phyloP scores from a whole-genome alignment of 352 stramenopile genomes.

The Globisporangium cylindrosporum region DNA sequence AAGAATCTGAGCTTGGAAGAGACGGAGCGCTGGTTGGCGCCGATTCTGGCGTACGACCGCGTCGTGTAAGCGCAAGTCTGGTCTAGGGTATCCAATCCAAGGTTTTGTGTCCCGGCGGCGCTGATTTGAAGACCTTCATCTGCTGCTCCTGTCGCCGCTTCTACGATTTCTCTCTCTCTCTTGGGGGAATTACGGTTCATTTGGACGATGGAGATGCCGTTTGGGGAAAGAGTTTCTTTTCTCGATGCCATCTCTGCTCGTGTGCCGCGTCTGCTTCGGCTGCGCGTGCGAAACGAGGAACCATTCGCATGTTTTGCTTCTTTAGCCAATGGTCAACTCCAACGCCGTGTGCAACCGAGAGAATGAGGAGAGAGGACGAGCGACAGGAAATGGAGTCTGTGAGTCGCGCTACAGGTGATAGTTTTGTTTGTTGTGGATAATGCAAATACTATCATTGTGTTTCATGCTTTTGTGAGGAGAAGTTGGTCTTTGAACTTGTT shows the following conservation, averaged over 20 bases:
- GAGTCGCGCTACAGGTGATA: slow-evolving; percentile 1
- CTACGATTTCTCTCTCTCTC: slow-evolving; percentile 49
- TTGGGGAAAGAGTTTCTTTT: slow-evolving; percentile 3
- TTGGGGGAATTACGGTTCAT: slow-evolving; percentile 2
- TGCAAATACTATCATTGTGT: slow-evolving; percentile 2
- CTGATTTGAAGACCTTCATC: not conserved
- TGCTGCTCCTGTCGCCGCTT: not conserved
- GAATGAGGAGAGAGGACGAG: slow-evolving; percentile 4
- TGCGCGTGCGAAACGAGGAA: slow-evolving; percentile 7
- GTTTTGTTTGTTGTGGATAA: not conserved
- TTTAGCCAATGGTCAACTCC: slow-evolving; percentile 21
- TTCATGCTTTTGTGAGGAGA: not conserved
- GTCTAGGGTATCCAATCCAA: not conserved
- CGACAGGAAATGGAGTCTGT: not conserved
- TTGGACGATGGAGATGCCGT: slow-evolving; percentile 16
- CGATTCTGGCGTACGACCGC: slow-evolving; percentile 95
- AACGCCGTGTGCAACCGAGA: not conserved
- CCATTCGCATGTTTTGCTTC: slow-evolving; percentile 22
- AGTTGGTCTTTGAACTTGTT: not conserved
- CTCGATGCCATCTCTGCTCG: slow-evolving; percentile 18
- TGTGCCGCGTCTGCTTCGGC: not conserved
- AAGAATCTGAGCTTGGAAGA: slow-evolving; percentile 90
- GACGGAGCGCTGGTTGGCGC: slow-evolving; percentile 94
- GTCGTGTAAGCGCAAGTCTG: slow-evolving; percentile 21
- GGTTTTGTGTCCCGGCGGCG: not conserved